Evolutionary conservation across 768 basidiomycete genomes (phyloP), one percentile per base, ranked within the genome.

Genomic region (Pleurotus giganteus): DNA sequence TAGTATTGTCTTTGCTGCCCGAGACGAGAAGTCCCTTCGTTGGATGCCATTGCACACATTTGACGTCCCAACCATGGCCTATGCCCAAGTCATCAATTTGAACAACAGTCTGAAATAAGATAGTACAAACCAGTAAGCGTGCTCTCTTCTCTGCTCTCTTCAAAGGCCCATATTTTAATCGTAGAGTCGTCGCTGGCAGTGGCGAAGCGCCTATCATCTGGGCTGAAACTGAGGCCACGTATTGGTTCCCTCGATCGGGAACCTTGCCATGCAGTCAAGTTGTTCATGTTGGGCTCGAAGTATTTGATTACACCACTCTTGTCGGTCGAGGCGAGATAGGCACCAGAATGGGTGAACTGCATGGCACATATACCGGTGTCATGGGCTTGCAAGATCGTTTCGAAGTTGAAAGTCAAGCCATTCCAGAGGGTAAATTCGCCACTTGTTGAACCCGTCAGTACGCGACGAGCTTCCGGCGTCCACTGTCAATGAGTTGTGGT

Each of bases 371-470:
- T 91, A 34, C 94, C 90, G 1, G 89, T 87, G 65, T 99, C 97
- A 70, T 99, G 97, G 1, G 95, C 96, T 72, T 98, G 96, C n/a
- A 98, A 82, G 61, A 99, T 98, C 0, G 96, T 97, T 71, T 99
- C 97, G 65, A 98, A 99, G 73, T 98, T 99, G 84, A 98, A 99
- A 0, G 97, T 98, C 21, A 96, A 79, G 24, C 96, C 96, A 61
- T 99, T 99, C 97, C 97, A 98, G 4, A 98, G 81, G 1, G 96
- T 98, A 71, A 99, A 98, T 72, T 98, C 97, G 43, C 97, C 97
- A 58, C 89, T 93, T 19, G 94, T 94, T 9, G 94, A 95, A 15
- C 97, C 97, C 2, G 97, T 98, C 44, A 98, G 74, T 19, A 98
- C 79, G 2, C 97, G 86, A 28, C 97, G 82, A 53, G 88, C 94